Percentiles rank a stretch among this genome's conserved stretches.
phyloP scores from a whole-genome alignment of 495 filamentous ascomycete genomes.

The Neurospora sp. region DNA sequence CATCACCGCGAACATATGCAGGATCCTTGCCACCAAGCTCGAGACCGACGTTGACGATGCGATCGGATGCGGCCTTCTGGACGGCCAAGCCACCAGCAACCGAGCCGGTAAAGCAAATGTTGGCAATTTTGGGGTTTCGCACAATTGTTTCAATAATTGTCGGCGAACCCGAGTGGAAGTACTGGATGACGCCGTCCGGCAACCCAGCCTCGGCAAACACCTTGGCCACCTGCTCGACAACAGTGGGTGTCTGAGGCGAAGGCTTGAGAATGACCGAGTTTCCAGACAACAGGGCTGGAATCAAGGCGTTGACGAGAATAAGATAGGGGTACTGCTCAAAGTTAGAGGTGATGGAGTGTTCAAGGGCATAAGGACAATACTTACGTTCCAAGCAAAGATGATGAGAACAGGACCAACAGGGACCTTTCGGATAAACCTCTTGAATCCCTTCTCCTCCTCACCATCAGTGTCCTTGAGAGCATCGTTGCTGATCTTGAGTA shows the following conservation, averaged over 20 bases:
- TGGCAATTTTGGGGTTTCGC: slow-evolving; percentile 57
- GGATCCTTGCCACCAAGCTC: slow-evolving; percentile 93
- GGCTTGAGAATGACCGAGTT: slow-evolving; percentile 89
- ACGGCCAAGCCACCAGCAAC: slow-evolving; percentile 76
- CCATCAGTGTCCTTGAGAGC: slow-evolving; percentile 64
- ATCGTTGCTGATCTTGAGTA: slow-evolving; percentile 69
- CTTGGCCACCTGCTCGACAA: slow-evolving; percentile 68
- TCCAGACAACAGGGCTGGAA: slow-evolving; percentile 78
- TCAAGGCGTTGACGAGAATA: slow-evolving; percentile 79
- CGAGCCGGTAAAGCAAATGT: slow-evolving; percentile 90
- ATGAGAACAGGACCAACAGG: slow-evolving; percentile 77
- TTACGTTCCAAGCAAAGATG: slow-evolving; percentile 91
- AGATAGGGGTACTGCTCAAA: slow-evolving; percentile 73
- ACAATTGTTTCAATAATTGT: slow-evolving; percentile 61
- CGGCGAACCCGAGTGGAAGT: slow-evolving; percentile 75
- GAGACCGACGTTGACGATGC: slow-evolving; percentile 72
- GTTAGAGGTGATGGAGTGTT: background rate
- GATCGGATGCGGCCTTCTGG: slow-evolving; percentile 70
- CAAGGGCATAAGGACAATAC: slow-evolving; percentile 10
- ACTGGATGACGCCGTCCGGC: slow-evolving; percentile 72
- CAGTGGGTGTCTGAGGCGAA: slow-evolving; percentile 85
- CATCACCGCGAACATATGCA: slow-evolving; percentile 77
- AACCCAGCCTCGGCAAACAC: slow-evolving; percentile 71
- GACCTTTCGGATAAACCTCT: slow-evolving; percentile 75
- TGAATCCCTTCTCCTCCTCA: slow-evolving; percentile 76